A percentile compares a stretch with the other conserved stretches of the same genome.
These are phyloP conservation scores for Leccinum subrobustum DNA, from an alignment of 1,284 basidiomycete genomes.

Conservation along the genomic window DNA sequence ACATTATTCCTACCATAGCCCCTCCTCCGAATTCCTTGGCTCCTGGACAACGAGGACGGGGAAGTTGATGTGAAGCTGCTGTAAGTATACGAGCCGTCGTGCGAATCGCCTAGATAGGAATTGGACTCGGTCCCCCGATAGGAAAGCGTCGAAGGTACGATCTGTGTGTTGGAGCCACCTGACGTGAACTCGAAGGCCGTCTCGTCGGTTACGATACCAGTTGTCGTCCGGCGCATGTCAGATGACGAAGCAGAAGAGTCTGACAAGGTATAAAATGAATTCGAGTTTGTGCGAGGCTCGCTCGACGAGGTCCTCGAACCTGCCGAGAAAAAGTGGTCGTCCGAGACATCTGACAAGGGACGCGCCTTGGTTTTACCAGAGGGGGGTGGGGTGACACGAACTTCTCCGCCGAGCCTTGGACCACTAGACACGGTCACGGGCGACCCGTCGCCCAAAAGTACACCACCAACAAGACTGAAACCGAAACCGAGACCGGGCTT, in stretches of 20 bases:
- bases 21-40: conserved; percentile 56
- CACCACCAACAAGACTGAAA: conserved; percentile 38
- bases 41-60: conserved; percentile 49
- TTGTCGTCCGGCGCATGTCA: conserved; percentile 32
- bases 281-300: no score
- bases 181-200: conserved; percentile 40
- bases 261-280: no score
- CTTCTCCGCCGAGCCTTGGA: conserved; percentile 46
- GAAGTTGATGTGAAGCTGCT: conserved; percentile 33
- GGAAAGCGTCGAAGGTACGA: no score
- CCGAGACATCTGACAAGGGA: conserved; percentile 33
- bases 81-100: conserved; percentile 39
- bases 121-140: conserved; percentile 37
- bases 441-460: conserved; percentile 42
- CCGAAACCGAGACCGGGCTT: conserved; percentile 49
- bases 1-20: conserved; percentile 38
- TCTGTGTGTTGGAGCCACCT: conserved; percentile 38
- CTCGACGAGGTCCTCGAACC: no score
- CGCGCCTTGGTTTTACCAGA: conserved; percentile 43
- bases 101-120: conserved; percentile 58
- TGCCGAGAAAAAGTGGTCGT: no score
- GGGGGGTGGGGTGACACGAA: conserved; percentile 63
- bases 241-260: not conserved
- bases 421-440: conserved; percentile 55
- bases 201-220: conserved; percentile 35